Base-by-base conservation (phyloP, 805 yeast species). In the Saccharomycopsis amapae region DNA sequence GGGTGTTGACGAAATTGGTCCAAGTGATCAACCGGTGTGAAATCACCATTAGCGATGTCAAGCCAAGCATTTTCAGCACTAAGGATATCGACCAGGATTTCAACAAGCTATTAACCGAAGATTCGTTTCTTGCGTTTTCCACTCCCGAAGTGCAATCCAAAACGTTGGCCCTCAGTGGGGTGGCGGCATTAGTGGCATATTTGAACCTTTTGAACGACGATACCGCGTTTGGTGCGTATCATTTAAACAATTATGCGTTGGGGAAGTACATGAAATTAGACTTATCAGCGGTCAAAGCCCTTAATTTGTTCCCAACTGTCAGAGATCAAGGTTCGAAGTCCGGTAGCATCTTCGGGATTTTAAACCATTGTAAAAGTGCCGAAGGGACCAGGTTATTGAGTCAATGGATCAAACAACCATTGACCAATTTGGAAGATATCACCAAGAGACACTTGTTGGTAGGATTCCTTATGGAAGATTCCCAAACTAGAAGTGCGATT, bases 361-460 rank as follows among this genome's bases (percentile, higher is more conserved):
- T 93, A 56, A 90, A 93, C 67, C 78, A 81, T 55, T 90, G 97
- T 68, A 87, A 85, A 56, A 82, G 95, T 3, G 72, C 78, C 2
- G 87, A 93, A n/a, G 99, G 99, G 5, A 69, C 90, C 1, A 73
- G 97, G 53, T 64, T 89, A 42, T 71, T 93, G 22, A 80, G 93
- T 13, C 96, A 87, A 58, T 93, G 98, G 98, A 71, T 93, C 50
- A 93, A 90, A 58, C 98, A 93, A 63, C 99, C 99, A 1, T 70
- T 93, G 40, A 80, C 95, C 44, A 78, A 78, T 53, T 58, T 72
- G 9, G 58, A 55, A 0, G 77, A 71, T 42, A 88, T 93, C 33
- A 61, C 65, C 33, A 69, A 78, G 37, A 72, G 99, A 42, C 96
- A 85, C 53, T 61, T 67, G 5, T 65, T 93, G 41, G 95, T 90